Base-by-base conservation (phyloP, 148 eudicot genomes). In the Silene latifolia region DNA sequence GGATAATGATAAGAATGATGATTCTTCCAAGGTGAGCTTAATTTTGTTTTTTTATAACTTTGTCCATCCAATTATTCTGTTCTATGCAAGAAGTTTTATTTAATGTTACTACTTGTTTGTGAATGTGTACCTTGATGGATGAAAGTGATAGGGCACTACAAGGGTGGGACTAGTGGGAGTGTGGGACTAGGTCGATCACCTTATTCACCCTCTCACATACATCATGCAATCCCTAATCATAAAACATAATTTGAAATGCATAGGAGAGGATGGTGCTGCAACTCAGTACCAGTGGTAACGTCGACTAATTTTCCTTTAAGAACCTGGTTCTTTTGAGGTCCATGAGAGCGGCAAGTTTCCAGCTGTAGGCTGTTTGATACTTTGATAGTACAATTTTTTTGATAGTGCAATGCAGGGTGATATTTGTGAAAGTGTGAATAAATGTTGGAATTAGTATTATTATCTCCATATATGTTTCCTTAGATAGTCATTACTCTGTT, bases 1-100 rank as follows among this genome's bases (percentile, higher is more conserved):
- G 80, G 87, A 88, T n/a, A 80, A 75, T 35, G 90, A 89, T 20
- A 87, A 87, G 72, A 56, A 79, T 25, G 91, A 88, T 23, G 92
- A 90, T n/a, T 76, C 86, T 4, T 81, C 90, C 62, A 89, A 87
- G 89, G 92, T 89, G 56, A 61, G 78, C 58, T 66, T 82, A 3
- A 9, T 76, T 72, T 54, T 20, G 35, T n/a, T n/a, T 14, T 42
- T 46, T 46, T 35, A 12, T 18, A 5, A 67, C 24, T n/a, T 14
- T 27, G 71, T 66, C 19, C 68, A 73, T 60, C 21, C 13, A 59
- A 11, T 3, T 67, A 19, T 72, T 15, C 53, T 35, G 39, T 17
- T 58, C 21, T 15, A 25, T 23, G 4, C 29, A 18, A 12, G 25
- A 2, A 21, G 13, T 59, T 1, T 60, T 21, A 20, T 53, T 15